Evolutionary conservation across 371 early-diverging fungal species (phyloP).

Genomic region (Circinella minor): DNA sequence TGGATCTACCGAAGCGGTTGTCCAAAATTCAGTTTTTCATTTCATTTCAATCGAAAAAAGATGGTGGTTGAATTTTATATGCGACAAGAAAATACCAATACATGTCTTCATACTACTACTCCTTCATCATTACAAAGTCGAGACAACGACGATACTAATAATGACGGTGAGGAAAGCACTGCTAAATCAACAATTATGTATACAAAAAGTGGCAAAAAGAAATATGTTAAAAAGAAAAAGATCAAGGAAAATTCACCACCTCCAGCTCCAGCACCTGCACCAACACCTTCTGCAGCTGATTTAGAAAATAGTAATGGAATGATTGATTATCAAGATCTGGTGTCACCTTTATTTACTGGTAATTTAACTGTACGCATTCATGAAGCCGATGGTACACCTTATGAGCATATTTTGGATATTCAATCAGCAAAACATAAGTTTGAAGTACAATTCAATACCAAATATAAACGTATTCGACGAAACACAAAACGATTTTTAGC

Average conservation of each 20-base stretch:
- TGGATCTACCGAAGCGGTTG: slow-evolving; percentile 92
- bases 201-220: background rate
- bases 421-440: slow-evolving; percentile 75
- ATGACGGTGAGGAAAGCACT: no score
- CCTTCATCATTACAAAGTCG: no score
- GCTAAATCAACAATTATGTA: background rate
- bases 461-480: slow-evolving; percentile 92
- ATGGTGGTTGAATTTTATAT: slow-evolving; percentile 91
- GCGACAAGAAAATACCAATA: slow-evolving; percentile 82
- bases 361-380: slow-evolving; percentile 90
- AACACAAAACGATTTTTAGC: slow-evolving; percentile 82
- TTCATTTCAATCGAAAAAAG: slow-evolving; percentile 91
- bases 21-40: slow-evolving; percentile 81
- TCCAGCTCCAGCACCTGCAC: background rate
- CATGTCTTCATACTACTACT: background rate
- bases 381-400: slow-evolving; percentile 93
- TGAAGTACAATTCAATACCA: slow-evolving; percentile 94
- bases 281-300: background rate
- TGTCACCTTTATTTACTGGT: slow-evolving; percentile 68
- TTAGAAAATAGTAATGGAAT: background rate
- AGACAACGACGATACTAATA: no score
- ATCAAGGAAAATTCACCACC: no score
- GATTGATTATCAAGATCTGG: slow-evolving; percentile 23
- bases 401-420: slow-evolving; percentile 91
- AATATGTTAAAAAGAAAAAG: no score